Evolutionary conservation across 202 grass and related monocot genomes (phyloP), one percentile per base, ranked within the genome.

Genomic region (Digitaria exilis): DNA sequence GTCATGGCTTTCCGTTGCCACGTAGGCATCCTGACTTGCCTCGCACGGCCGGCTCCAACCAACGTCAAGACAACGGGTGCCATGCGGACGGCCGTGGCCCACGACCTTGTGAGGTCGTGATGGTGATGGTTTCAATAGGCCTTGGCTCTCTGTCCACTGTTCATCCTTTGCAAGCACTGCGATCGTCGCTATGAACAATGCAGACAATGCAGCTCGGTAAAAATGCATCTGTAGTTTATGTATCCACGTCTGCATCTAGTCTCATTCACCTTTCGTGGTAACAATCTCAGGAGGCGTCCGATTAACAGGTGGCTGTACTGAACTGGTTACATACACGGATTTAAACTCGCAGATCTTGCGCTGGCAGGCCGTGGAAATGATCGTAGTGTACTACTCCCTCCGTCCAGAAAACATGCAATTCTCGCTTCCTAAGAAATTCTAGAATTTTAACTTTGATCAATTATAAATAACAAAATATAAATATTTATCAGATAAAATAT

Each of bases 31-130:
- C 21, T 9, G 52, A 55, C 21, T 19, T 56, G 0, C 19, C 28
- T 37, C 30, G 42, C 80, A 82, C 69, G 80, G 80, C 32, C 65
- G 51, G 52, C 71, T 70, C 29, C 74, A 83, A 35, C 41, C 54
- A 75, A 29, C 73, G 31, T 42, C 32, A 61, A 52, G 28, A 58
- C 45, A 71, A 62, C 13, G 49, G 41, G 6, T 9, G 37, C 21
- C n/a, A 60, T 8, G 26, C 9, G 65, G 31, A 29, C 29, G 52
- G 54, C 1, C 48, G 29, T 24, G 43, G 15, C n/a, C 30, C 18
- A 24, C 21, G 21, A 34, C 39, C 4, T 5, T 55, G 41, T 28
- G 24, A 25, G 54, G 9, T 11, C 18, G 0, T 57, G 84, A 79
- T 48, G 31, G 39, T 25, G 78, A 82, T 82, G n/a, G 63, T 76